These are phyloP conservation scores for Geranium rotundifolium DNA, from an alignment of 345 rosid genomes.

Conservation along the genomic window DNA sequence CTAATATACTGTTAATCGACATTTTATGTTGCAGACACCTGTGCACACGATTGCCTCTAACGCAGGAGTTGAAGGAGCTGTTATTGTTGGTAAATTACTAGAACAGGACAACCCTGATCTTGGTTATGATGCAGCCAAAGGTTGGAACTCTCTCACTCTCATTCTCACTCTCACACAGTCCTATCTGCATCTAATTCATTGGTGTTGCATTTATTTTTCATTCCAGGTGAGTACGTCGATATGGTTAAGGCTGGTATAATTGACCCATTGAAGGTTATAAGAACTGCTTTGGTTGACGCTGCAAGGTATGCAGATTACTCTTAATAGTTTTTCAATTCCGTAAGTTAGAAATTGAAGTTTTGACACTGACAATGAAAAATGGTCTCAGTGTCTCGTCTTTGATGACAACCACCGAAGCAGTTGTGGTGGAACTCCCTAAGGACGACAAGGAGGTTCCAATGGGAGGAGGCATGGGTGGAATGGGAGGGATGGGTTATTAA, in stretches of 20 bases:
- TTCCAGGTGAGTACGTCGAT: slow-evolving; percentile 77
- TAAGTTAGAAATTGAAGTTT: too few species aligned
- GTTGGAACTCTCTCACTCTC: slow-evolving; percentile 17
- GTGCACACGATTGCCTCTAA: slow-evolving; percentile 75
- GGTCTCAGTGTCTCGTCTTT: slow-evolving; percentile 68
- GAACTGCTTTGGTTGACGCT: slow-evolving; percentile 91
- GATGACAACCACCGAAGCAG: slow-evolving; percentile 92
- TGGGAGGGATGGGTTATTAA: slow-evolving; percentile 89
- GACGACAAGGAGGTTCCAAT: slow-evolving; percentile 61
- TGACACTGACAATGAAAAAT: neutral
- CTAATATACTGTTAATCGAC: too few species aligned
- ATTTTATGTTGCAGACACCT: slow-evolving; percentile 48
- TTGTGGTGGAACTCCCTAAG: slow-evolving; percentile 72
- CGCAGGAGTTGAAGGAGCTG: slow-evolving; percentile 97
- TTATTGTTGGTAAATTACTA: slow-evolving; percentile 80
- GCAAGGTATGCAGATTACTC: slow-evolving; percentile 41
- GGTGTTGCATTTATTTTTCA: neutral
- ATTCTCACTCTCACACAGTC: neutral
- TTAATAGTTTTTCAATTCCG: too few species aligned
- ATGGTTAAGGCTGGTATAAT: slow-evolving; percentile 91
- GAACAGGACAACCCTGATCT: slow-evolving; percentile 78
- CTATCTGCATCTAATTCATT: neutral
- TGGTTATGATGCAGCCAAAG: slow-evolving; percentile 97
- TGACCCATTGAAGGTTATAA: slow-evolving; percentile 88
- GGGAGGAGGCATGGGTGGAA: slow-evolving; percentile 47